Percentiles rank a stretch among this genome's conserved stretches.
These are phyloP conservation scores for Colletotrichum sp. DNA, from an alignment of 2,329 filamentous ascomycete species.

Conservation along the genomic window DNA sequence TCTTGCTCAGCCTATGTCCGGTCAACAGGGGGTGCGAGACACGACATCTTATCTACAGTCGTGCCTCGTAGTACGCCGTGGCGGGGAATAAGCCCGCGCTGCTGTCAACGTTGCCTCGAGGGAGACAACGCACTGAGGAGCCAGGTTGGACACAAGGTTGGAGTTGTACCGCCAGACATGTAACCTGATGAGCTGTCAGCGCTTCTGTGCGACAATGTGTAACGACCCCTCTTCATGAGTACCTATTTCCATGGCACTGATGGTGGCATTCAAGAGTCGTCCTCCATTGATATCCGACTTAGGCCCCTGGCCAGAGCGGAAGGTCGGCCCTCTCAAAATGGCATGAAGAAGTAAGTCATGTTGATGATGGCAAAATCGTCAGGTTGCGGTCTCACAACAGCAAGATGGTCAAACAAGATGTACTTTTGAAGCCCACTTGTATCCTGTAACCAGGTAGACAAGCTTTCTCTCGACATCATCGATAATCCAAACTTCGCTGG, in stretches of 20 bases:
- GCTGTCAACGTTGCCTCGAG: not conserved
- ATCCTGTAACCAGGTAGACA: not conserved
- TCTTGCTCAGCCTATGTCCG: not conserved
- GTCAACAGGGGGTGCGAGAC: not conserved
- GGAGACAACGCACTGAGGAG: not conserved
- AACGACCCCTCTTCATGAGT: not conserved
- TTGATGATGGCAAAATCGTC: not conserved
- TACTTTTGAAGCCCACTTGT: not conserved
- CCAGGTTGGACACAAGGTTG: not conserved
- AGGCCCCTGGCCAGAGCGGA: not conserved
- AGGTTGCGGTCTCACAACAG: not conserved
- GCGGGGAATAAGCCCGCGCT: not conserved
- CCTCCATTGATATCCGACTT: not conserved
- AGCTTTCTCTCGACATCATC: not conserved
- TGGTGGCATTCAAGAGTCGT: not conserved
- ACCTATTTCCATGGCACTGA: not conserved
- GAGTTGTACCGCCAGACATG: not conserved
- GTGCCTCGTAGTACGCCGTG: not conserved
- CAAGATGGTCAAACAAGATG: not conserved
- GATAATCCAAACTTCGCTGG: not conserved
- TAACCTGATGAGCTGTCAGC: not conserved
- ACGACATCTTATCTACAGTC: not conserved
- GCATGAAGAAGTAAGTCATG: not conserved
- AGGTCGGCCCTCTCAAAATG: not conserved
- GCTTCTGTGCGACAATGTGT: not conserved